phyloP scores from a whole-genome alignment of 805 yeast species.

The Candida andamanensis region DNA sequence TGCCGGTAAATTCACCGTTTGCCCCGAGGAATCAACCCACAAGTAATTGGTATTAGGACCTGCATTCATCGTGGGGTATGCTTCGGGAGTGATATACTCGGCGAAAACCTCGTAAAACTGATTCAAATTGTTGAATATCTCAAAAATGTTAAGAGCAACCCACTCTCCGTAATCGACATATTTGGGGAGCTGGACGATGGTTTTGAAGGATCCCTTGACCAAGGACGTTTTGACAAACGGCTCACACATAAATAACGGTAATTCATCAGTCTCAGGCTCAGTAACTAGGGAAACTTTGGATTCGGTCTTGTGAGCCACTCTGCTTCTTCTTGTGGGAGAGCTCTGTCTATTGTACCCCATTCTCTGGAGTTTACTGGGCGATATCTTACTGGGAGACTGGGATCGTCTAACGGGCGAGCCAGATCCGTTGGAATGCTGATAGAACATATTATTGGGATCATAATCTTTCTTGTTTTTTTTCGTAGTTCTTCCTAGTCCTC shows the following conservation, averaged over 20 bases:
- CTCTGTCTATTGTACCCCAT: slow-evolving; percentile 10
- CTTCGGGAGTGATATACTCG: slow-evolving; percentile 86
- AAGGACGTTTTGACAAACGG: slow-evolving; percentile 92
- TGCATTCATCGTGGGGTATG: slow-evolving; percentile 91
- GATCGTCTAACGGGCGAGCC: slow-evolving; percentile 33
- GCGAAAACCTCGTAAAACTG: slow-evolving; percentile 88
- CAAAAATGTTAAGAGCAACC: slow-evolving; percentile 91
- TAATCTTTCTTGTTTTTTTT: slow-evolving; percentile 40
- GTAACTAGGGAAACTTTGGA: slow-evolving; percentile 7
- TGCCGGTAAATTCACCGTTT: slow-evolving; percentile 85
- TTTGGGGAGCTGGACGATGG: slow-evolving; percentile 91
- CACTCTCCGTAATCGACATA: slow-evolving; percentile 94
- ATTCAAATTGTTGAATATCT: slow-evolving; percentile 76
- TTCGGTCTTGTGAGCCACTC: slow-evolving; percentile 11
- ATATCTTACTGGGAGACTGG: slow-evolving; percentile 37
- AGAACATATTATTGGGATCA: slow-evolving; percentile 20
- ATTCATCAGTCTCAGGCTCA: slow-evolving; percentile 7
- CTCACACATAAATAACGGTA: slow-evolving; percentile 77
- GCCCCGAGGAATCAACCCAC: slow-evolving; percentile 78
- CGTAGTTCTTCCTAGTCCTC: slow-evolving; percentile 44
- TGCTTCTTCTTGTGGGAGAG: slow-evolving; percentile 17
- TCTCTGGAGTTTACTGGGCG: slow-evolving; percentile 23
- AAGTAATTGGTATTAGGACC: slow-evolving; percentile 88
- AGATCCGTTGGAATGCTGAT: slow-evolving; percentile 25
- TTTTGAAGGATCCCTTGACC: slow-evolving; percentile 93